phyloP scores from a whole-genome alignment of 1,139 yeast species.

The Taiozyma sp. region DNA sequence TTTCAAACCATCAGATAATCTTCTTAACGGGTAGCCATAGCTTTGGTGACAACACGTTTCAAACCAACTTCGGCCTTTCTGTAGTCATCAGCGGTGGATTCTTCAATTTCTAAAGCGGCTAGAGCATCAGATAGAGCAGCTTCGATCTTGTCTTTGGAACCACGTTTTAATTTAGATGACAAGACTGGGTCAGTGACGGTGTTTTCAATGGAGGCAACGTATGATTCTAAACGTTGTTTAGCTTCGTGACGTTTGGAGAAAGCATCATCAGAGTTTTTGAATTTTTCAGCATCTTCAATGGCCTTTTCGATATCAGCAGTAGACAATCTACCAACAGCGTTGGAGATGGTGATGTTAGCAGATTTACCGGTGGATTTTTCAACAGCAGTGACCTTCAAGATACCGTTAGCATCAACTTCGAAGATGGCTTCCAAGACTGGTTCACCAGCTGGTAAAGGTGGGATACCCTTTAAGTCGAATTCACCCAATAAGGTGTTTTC shows the following conservation, averaged over 20 bases:
- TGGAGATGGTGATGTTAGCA: slow-evolving; percentile 98
- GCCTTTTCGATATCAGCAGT: slow-evolving; percentile 97
- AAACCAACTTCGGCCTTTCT: slow-evolving; percentile 99
- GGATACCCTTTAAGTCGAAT: slow-evolving; percentile 98
- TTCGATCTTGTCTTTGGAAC: slow-evolving; percentile 97
- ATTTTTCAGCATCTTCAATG: slow-evolving; percentile 97
- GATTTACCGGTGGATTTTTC: slow-evolving; percentile 99
- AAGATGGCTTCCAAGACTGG: slow-evolving; percentile 99
- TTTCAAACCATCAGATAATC: slow-evolving; percentile 1
- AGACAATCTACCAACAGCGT: slow-evolving; percentile 99
- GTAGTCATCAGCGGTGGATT: slow-evolving; percentile 91
- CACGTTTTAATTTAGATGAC: slow-evolving; percentile 97
- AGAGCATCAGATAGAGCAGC: slow-evolving; percentile 97
- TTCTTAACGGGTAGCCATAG: slow-evolving; percentile 94
- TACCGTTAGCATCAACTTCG: slow-evolving; percentile 99
- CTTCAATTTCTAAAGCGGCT: slow-evolving; percentile 97
- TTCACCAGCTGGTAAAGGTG: slow-evolving; percentile 99
- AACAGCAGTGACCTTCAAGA: slow-evolving; percentile 98
- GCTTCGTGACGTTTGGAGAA: slow-evolving; percentile 99
- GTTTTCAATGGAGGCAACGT: slow-evolving; percentile 95
- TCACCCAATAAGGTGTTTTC: slow-evolving; percentile 99
- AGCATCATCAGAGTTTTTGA: slow-evolving; percentile 98
- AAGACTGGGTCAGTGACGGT: slow-evolving; percentile 98
- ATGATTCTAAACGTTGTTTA: slow-evolving; percentile 98
- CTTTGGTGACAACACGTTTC: slow-evolving; percentile 99